Base-by-base conservation (phyloP, 305 asterid genomes). In the Fraxinus sp. region DNA sequence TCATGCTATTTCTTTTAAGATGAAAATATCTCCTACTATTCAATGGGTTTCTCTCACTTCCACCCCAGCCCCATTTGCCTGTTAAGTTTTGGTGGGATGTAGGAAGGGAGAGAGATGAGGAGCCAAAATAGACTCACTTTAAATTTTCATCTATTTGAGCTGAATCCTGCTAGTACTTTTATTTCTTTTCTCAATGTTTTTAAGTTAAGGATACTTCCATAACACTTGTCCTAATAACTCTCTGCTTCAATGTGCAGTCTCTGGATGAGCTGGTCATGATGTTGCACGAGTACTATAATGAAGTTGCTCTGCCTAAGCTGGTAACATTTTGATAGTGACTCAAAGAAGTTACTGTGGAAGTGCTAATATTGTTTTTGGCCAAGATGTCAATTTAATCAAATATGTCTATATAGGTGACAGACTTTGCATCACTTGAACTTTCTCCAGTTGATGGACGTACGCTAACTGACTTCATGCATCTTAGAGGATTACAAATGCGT, bases 381-480 rank as follows among this genome's bases (percentile, higher is more conserved):
- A 78, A 36, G 73, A 46, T 18, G 72, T 81, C 57, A 36, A 64
- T 79, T 39, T 79, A 79, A 76, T 79, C 73, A 28, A 36, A 35
- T 75, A 14, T 74, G 20, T 46, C 78, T 73, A 68, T 77, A 81
- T 91, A 97, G 99, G 99, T 95, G 76, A 87, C 98, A 64, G 99
- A 97, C 91, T 97, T 97, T 88, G 98, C 97, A 81, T 97, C 98
- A 35, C 97, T 97, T 76, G 99, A 97, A 86, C 99, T 97, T 82
- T 97, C 99, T 85, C 98, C 99, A 36, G 99, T 97, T 87, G 99
- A 97, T 89, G 99, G 99, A 36, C 97, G 98, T 78, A 97, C 98
- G 3, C 86, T 97, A 80, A 95, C 99, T 41, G 99, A 97, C 86
- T 95, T 97, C 93, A 97, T 97, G 99, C 99, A 97, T 89, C 93